Evolutionary conservation across 2,329 filamentous ascomycete genomes (phyloP).

Genomic region (Celoporthe dispersa): DNA sequence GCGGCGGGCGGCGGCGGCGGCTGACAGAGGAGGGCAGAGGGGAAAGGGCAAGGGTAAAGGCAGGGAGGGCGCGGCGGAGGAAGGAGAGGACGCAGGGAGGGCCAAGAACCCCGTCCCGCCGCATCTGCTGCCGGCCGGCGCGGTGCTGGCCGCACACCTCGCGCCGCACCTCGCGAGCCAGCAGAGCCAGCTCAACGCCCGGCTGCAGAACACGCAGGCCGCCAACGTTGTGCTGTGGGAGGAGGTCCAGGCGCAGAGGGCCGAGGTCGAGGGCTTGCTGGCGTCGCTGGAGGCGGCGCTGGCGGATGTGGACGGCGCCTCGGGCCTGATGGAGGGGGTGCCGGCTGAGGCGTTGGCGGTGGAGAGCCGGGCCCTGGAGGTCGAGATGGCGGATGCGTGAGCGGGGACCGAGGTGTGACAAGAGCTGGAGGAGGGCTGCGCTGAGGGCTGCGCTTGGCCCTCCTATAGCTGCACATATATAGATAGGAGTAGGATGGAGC

Average conservation of each 20-base stretch:
- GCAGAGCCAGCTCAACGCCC: constrained; percentile 60
- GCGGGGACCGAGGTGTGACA: background rate
- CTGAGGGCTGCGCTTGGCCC: no score
- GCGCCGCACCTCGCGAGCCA: constrained; percentile 56
- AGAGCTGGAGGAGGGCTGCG: no score
- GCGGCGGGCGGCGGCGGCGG: constrained; percentile 23
- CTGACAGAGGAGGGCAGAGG: constrained; percentile 24
- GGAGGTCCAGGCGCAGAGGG: constrained; percentile 56
- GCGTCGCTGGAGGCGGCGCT: constrained; percentile 54
- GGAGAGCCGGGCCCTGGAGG: constrained; percentile 53
- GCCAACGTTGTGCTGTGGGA: constrained; percentile 60
- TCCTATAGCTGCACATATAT: background rate
- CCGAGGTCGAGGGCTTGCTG: constrained; percentile 58
- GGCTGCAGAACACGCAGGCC: constrained; percentile 59
- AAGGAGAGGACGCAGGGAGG: background rate
- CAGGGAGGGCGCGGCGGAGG: background rate
- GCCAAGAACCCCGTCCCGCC: constrained; percentile 39
- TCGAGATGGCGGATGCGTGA: constrained; percentile 42
- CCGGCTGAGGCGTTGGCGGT: constrained; percentile 50
- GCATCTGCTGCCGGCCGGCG: constrained; percentile 58
- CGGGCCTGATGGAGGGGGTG: constrained; percentile 51
- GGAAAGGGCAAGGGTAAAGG: constrained; percentile 13
- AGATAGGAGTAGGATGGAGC: no score
- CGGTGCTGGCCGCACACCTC: constrained; percentile 60
- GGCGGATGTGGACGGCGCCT: constrained; percentile 59